Evolutionary conservation across 176 grass and related monocot species (phyloP), one percentile per base, ranked within the genome.

Genomic region (Phyllostachys edulis): DNA sequence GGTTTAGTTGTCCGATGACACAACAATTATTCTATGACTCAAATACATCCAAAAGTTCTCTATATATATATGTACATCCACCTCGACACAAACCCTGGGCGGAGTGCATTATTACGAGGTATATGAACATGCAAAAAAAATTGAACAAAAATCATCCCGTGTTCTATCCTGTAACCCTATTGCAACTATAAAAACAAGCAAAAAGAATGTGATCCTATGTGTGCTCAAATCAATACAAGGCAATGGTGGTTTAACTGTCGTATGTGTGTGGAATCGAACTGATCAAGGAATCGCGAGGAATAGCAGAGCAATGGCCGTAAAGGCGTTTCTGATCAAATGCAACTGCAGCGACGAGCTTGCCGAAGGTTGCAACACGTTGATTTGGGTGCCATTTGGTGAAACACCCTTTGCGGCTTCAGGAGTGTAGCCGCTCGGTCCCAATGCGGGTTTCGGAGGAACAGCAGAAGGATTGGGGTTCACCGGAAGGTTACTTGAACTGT

Each of bases 331-430:
- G 40, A 50, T 82, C 50, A 57, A 77, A 68, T 42, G 76, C 40
- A 41, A 47, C 71, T 46, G 85, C 80, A 49, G 27, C 26, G 69
- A 73, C n/a, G 45, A 60, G 32, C 77, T 52, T 11, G 91, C 67
- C 6, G 87, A 64, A 36, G 83, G 80, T 16, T 74, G 44, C 55
- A 63, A 21, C 15, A 42, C 46, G 20, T 71, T 85, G 42, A 86
- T 76, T 64, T 90, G 80, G 67, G 85, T 76, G 23, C 63, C 46
- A 29, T 88, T 88, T 0, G 47, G 67, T 18, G 69, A 59, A 40
- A 73, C 26, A 20, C 63, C 69, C 32, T 76, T 92, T 16, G 89
- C 57, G 4, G 84, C 74, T 83, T 95, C 63, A 26, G 90, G 90
- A 67, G 73, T 86, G 18, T 87, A 84, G 56, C 51, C 73, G 51